Base-by-base conservation (phyloP, 768 basidiomycete species). In the Calocera viscosa region DNA sequence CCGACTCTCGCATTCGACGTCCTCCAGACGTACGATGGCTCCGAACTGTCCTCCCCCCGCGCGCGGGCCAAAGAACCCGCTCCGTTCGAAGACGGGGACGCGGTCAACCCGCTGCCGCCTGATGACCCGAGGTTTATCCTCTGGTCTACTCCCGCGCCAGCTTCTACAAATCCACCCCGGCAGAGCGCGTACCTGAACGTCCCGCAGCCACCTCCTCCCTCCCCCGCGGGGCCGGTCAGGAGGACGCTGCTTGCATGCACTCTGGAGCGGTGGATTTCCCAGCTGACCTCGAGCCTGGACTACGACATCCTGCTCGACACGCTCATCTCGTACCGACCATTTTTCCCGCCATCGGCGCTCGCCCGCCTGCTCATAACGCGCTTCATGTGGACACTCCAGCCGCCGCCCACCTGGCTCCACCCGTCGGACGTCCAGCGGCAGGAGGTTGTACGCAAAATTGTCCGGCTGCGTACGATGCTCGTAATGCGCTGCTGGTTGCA, bases 81-180 rank as follows among this genome's bases (percentile, higher is more conserved):
- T 10, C 14, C 53, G 14, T 60, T 60, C 53, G 53, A 26, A 16
- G 16, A 60, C 2, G 53, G 53, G 14, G 63, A 65, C 30, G 83
- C 81, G 32, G 85, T 86, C 16, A 83, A 87, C 0, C 67, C 68
- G 16, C 33, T 64, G 1, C 91, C 91, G 7, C 83, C 86, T 16
- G 88, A 94, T 69, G 93, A 96, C 71, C 91, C 93, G 17, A 83
- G 92, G 0, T 94, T 94, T 73, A 90, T 93, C 39, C 86, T 95
- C 8, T 96, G 93, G 93, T 60, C 53, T 22, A 60, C 53, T 60
- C 53, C 34, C 41, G 67, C 38, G n/a, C 24, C 78, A 11, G 72
- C 67, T 33, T 64, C 73, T 2, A 81, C 83, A 11, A 77, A 78
- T 60, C n/a, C 24, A 14, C 65, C 39, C 1, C 24, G 28, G 24